Percentiles rank a stretch among this genome's conserved stretches.
Conservation (phyloP, 2,329 filamentous ascomycete species). For the Ceratocystis alfenasii region DNA sequence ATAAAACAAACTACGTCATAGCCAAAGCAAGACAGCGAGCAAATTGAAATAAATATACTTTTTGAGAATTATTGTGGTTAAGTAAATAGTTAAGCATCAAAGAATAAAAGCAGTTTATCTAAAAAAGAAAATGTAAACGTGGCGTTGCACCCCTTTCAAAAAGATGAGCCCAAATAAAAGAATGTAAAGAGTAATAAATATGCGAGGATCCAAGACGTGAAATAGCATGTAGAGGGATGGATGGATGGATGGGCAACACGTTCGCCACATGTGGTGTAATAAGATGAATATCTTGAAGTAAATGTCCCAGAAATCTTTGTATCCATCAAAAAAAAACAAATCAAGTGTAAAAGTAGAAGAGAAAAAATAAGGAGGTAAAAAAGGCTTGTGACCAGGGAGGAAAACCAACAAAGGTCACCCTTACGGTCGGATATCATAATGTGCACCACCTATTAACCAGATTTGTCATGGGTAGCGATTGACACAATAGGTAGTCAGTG, state of each 20-base stretch:
- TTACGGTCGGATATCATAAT: slow-evolving; percentile 14
- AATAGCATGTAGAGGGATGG: not conserved
- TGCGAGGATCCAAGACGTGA: not conserved
- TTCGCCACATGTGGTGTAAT: not conserved
- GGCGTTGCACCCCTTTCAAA: slow-evolving; percentile 6
- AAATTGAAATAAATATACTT: slow-evolving; percentile 10
- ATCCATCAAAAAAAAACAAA: slow-evolving; percentile 9
- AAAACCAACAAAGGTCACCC: not conserved
- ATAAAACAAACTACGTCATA: not conserved
- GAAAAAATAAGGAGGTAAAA: not conserved
- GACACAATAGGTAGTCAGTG: not conserved
- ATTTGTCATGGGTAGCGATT: not conserved
- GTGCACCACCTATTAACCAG: not conserved
- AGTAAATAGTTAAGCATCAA: slow-evolving; percentile 1
- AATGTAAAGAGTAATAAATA: slow-evolving; percentile 2
- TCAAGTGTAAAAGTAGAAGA: not conserved
- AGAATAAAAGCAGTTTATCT: slow-evolving; percentile 7
- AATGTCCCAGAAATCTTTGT: slow-evolving; percentile 12
- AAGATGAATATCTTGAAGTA: not conserved
- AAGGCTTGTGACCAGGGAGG: not conserved
- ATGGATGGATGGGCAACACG: not conserved
- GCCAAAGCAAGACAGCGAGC: not conserved
- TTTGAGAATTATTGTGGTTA: slow-evolving; percentile 9
- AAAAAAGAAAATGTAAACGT: slow-evolving; percentile 11
- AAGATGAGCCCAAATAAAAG: slow-evolving; percentile 7